Percentiles rank a stretch among this genome's conserved stretches.
Conservation (phyloP, 192 early-diverging fungal genomes). For the Gaertneriomyces sp. region DNA sequence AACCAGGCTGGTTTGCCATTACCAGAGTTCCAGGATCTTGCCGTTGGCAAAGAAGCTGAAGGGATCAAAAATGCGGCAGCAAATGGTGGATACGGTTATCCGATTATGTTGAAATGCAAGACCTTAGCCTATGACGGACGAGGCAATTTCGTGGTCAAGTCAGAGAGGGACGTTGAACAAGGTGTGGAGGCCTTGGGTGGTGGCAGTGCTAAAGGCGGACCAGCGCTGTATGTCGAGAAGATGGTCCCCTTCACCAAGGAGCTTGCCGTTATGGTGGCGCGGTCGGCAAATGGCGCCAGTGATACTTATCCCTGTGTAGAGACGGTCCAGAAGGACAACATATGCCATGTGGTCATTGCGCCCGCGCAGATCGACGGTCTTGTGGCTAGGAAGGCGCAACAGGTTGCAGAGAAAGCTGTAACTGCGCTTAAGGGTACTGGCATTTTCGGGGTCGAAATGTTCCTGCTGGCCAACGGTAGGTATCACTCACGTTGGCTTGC, state of each 20-base stretch:
- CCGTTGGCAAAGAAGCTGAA: constrained; percentile 42
- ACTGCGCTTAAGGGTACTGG: constrained; percentile 71
- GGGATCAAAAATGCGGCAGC: constrained; percentile 40
- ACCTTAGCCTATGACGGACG: constrained; percentile 92
- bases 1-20: constrained; percentile 64
- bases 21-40: constrained; percentile 61
- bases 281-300: constrained; percentile 64
- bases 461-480: constrained; percentile 78
- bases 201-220: constrained; percentile 44
- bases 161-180: constrained; percentile 59
- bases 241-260: constrained; percentile 91
- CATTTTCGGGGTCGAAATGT: constrained; percentile 98
- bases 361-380: constrained; percentile 93
- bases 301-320: constrained; percentile 91
- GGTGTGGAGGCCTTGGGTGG: constrained; percentile 62
- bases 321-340: constrained; percentile 94
- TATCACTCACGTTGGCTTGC: background rate
- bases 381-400: constrained; percentile 65
- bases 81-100: constrained; percentile 72
- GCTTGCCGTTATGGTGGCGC: constrained; percentile 96
- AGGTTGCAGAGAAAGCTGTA: constrained; percentile 83
- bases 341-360: constrained; percentile 92
- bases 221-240: constrained; percentile 88
- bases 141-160: constrained; percentile 87
- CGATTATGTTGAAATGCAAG: constrained; percentile 94